A percentile compares a stretch with the other conserved stretches of the same genome.
These are phyloP conservation scores for Parafenestella ontariensis DNA, from an alignment of 2,329 filamentous ascomycete species.

Conservation along the genomic window DNA sequence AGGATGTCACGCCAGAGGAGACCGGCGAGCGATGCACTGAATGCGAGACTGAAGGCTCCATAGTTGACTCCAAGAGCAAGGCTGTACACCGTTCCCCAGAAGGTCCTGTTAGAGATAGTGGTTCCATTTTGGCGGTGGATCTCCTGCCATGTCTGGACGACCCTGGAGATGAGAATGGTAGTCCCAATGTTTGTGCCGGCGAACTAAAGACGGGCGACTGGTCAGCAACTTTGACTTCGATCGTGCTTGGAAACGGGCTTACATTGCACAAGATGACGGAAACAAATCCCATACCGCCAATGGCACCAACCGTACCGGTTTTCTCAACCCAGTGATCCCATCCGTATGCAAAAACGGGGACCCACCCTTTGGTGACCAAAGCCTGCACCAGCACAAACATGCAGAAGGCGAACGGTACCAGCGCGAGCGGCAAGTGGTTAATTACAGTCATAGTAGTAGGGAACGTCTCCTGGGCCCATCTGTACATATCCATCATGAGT, in stretches of 20 bases:
- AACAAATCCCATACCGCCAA: constrained; percentile 76
- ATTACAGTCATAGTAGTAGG: constrained; percentile 72
- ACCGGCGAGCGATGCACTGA: constrained; percentile 75
- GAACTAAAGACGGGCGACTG: constrained; percentile 59
- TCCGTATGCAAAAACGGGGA: constrained; percentile 73
- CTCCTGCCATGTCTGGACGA: constrained; percentile 71
- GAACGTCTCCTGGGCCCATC: constrained; percentile 74
- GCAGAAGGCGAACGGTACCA: constrained; percentile 74
- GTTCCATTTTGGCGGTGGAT: constrained; percentile 60
- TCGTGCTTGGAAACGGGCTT: constrained; percentile 45
- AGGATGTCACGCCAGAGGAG: constrained; percentile 77
- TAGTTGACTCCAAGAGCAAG: constrained; percentile 80
- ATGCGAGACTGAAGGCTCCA: constrained; percentile 74
- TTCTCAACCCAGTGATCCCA: constrained; percentile 76
- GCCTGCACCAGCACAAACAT: constrained; percentile 80
- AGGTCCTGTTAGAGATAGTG: constrained; percentile 68
- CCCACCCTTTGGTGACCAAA: constrained; percentile 76
- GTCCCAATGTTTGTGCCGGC: constrained; percentile 80
- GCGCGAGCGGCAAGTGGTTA: constrained; percentile 69
- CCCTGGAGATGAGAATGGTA: constrained; percentile 73
- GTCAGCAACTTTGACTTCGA: not conserved
- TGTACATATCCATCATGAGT: constrained; percentile 53
- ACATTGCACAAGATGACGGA: constrained; percentile 76
- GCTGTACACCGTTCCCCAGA: constrained; percentile 76
- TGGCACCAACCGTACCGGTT: constrained; percentile 71